phyloP scores from a whole-genome alignment of 306 rosid species.

The Acmispon strigosus region DNA sequence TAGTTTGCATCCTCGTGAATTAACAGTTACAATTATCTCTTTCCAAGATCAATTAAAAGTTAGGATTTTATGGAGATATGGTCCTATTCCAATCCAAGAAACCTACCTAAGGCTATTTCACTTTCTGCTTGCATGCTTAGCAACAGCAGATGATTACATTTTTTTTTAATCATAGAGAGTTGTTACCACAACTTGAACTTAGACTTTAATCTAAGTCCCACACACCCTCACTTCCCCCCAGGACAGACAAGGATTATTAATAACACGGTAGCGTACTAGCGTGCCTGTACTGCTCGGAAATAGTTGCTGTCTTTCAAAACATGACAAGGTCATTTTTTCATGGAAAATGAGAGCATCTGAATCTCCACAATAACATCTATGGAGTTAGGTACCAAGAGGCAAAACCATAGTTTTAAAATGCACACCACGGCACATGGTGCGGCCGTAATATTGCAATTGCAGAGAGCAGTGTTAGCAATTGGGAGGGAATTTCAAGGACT shows the following conservation, averaged over 20 bases:
- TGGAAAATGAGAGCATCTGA: slow-evolving; percentile 1
- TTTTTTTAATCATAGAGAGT: neutral
- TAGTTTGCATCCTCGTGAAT: slow-evolving; percentile 18
- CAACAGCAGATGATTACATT: neutral
- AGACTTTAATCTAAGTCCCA: neutral
- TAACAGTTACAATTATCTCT: slow-evolving; percentile 3
- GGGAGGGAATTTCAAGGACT: no score
- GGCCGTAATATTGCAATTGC: no score
- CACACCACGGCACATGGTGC: no score
- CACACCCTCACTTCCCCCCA: neutral
- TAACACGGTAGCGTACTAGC: neutral
- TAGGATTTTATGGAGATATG: neutral
- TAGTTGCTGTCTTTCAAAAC: neutral
- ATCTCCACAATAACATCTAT: neutral
- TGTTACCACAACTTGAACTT: neutral
- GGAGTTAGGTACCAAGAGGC: neutral
- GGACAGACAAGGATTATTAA: neutral
- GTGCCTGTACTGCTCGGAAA: neutral
- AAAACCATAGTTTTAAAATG: neutral
- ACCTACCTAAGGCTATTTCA: neutral
- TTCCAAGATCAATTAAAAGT: neutral
- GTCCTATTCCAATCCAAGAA: slow-evolving; percentile 3
- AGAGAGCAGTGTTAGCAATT: no score
- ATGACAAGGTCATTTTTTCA: neutral
- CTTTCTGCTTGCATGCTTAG: neutral